phyloP scores from a whole-genome alignment of 768 basidiomycete genomes.

The Daedalea quercina region DNA sequence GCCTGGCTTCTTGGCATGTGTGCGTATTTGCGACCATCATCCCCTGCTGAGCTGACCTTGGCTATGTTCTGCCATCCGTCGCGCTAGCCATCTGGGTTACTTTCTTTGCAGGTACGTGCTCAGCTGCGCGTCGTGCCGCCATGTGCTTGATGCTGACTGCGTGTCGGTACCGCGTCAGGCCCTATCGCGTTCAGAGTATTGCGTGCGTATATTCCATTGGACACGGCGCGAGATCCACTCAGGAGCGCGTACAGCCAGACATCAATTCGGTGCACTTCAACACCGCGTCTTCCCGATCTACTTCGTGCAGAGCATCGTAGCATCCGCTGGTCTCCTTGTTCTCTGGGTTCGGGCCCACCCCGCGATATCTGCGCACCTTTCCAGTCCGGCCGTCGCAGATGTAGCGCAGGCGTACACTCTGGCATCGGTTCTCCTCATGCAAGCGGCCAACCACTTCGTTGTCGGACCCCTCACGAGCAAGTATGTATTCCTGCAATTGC shows the following conservation, averaged over 20 bases:
- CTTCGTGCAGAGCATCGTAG: conserved; percentile 52
- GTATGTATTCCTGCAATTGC: conserved; percentile 34
- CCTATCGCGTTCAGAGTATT: conserved; percentile 54
- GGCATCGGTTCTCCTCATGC: conserved; percentile 36
- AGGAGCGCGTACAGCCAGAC: conserved; percentile 39
- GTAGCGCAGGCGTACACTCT: conserved; percentile 62
- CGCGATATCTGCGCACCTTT: conserved; percentile 41
- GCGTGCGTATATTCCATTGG: conserved; percentile 33
- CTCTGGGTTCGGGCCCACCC: conserved; percentile 56
- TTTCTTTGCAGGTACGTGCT: conserved; percentile 52
- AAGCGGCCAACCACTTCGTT: conserved; percentile 58
- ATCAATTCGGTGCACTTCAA: conserved; percentile 69
- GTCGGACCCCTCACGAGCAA: conserved; percentile 70
- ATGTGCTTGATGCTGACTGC: conserved; percentile 6
- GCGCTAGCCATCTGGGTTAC: conserved; percentile 47
- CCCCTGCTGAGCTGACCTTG: not conserved
- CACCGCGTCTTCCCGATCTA: conserved; percentile 71
- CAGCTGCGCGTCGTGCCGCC: not conserved
- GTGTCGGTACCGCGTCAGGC: conserved; percentile 27
- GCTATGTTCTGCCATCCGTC: not conserved
- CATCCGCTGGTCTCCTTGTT: conserved; percentile 48
- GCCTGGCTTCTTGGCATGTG: conserved; percentile 67
- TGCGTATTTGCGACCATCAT: conserved; percentile 30
- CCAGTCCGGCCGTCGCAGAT: conserved; percentile 44
- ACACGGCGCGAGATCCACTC: not conserved